phyloP scores from a whole-genome alignment of 2,329 filamentous ascomycete genomes.

The Biscogniauxia sp. region DNA sequence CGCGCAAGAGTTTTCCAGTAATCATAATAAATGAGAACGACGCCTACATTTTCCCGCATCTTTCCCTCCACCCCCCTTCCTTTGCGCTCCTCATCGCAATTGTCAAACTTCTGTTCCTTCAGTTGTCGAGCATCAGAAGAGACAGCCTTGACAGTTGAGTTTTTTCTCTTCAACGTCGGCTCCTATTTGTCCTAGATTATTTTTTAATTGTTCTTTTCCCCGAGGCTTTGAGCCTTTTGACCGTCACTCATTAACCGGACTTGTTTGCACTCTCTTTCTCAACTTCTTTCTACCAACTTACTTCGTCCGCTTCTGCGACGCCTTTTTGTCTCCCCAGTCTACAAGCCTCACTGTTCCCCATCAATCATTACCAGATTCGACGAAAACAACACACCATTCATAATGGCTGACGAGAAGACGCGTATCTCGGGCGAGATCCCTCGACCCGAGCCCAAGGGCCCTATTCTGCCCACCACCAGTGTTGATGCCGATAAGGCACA shows the following conservation, averaged over 20 bases:
- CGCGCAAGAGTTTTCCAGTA: constrained; percentile 8
- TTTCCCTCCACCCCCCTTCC: constrained; percentile 4
- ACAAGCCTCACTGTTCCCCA: constrained; percentile 8
- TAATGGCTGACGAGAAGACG: constrained; percentile 74
- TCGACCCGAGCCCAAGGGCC: constrained; percentile 54
- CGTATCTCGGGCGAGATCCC: constrained; percentile 76
- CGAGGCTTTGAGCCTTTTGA: neutral
- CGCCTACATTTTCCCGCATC: constrained; percentile 18
- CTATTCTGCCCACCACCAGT: constrained; percentile 77
- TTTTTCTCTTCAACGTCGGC: neutral
- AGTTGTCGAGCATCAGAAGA: constrained; percentile 11
- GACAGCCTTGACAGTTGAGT: neutral
- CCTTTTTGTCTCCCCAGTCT: constrained; percentile 7
- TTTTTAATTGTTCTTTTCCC: neutral
- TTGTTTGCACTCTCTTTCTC: neutral
- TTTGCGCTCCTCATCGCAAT: constrained; percentile 5
- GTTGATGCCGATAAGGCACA: constrained; percentile 70
- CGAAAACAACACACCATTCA: constrained; percentile 13
- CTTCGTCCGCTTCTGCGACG: neutral
- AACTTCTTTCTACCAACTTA: neutral
- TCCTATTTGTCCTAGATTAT: constrained; percentile 10
- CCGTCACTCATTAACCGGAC: constrained; percentile 9
- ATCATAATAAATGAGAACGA: constrained; percentile 13
- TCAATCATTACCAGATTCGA: constrained; percentile 10
- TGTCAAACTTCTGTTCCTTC: constrained; percentile 14